Evolutionary conservation across 164 flowering plant species (phyloP), one percentile per base, ranked within the genome.

Genomic region (Liriodendron chinense): DNA sequence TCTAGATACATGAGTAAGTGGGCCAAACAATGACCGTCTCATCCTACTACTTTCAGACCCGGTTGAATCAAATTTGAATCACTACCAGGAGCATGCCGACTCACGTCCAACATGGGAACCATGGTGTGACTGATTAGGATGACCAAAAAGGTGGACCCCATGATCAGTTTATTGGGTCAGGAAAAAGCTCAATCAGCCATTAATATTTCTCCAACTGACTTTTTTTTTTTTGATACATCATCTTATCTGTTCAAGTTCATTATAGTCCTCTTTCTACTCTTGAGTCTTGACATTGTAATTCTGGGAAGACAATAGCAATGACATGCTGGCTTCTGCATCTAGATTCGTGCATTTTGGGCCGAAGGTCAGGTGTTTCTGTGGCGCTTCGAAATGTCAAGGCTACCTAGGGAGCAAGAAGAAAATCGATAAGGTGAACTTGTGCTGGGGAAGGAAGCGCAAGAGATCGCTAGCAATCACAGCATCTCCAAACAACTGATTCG

Each of bases 301-400:
- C 5, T 1, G 22, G 23, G n/a, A 43, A 47, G 47, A 18, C 28
- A 20, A 9, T 25, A 26, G 68, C 43, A 50, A 9, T 75, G 50
- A 56, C 20, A 25, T 68, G n/a, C n/a, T 65, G 21, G 12, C 16
- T 10, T 56, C 68, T 10, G 61, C 50, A 24, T 65, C 10, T 59
- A 94, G 98, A 78, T 95, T 92, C 84, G 92, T 91, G 72, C 98
- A 86, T 74, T 95, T 91, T 71, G 98, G 98, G 22, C 86, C 89
- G 1, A 91, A 87, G 78, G 97, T 92, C 62, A 80, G 79, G 80
- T 95, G 98, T 83, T 79, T 78, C 24, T 95, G 98, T 78, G 93
- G 97, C 68, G 85, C 98, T 85, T 48, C 80, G 74, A 90, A 87
- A 61, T 95, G 98, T 81, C 92, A 85, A 75, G 94, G 98, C 20